Evolutionary conservation across 257 asterid genomes (phyloP).

Genomic region (Jaltomata sinuosa): DNA sequence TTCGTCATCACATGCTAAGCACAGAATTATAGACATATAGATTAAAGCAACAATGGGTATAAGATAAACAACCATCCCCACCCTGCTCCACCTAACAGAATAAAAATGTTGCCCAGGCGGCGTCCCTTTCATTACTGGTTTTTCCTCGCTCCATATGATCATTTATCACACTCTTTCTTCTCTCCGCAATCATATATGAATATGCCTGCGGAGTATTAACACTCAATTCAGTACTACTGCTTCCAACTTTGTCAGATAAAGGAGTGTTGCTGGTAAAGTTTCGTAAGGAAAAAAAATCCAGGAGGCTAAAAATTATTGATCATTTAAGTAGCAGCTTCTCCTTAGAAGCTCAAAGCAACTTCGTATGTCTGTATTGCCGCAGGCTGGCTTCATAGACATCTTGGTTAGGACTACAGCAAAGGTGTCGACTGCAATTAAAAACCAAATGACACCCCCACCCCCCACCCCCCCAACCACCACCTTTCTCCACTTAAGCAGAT

Average conservation of each 20-base stretch:
- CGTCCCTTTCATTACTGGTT: background rate
- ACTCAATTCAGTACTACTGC: background rate
- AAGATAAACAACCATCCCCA: background rate
- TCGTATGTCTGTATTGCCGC: background rate
- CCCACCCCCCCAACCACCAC: too few species aligned
- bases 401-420: background rate
- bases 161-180: conserved; percentile 50
- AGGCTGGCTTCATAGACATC: background rate
- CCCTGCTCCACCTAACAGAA: background rate
- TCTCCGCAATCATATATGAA: conserved; percentile 59
- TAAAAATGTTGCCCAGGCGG: background rate
- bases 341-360: background rate
- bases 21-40: background rate
- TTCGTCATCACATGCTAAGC: background rate
- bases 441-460: background rate
- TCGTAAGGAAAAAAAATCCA: background rate
- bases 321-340: background rate
- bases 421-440: background rate
- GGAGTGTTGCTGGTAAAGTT: background rate
- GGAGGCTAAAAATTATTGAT: background rate
- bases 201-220: conserved; percentile 32
- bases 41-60: background rate
- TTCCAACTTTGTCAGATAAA: background rate
- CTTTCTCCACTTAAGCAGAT: background rate
- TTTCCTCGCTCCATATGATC: conserved; percentile 49